Base-by-base conservation (phyloP, 257 asterid genomes). In the Plectranthus barbatus region DNA sequence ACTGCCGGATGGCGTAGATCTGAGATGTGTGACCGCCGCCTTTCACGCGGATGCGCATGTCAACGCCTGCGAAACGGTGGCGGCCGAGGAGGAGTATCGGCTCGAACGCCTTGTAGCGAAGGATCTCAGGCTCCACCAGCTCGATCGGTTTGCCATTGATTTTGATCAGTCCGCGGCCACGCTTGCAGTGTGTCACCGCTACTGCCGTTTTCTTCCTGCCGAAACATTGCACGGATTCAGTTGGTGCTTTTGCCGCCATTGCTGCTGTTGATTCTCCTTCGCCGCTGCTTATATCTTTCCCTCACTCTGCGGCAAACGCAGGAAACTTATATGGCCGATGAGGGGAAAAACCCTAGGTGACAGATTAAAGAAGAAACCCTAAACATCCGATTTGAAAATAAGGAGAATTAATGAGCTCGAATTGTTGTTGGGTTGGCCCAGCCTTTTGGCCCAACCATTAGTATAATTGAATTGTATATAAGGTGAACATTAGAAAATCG, bases 1-100 rank as follows among this genome's bases (percentile, higher is more conserved):
- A 82, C 74, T 87, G 93, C 4, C 93, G 93, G 29, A 87, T 84
- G 0, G 93, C 93, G 71, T 87, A 87, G 73, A 87, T 87, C 85
- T 82, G 95, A 5, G 95, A 84, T 8, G 92, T 82, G n/a, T n/a
- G n/a, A n/a, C n/a, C n/a, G n/a, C n/a, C n/a, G n/a, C n/a, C n/a
- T n/a, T n/a, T n/a, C n/a, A 76, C 93, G 41, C 95, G 88, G 77
- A 87, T 80, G 53, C 93, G 85, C 93, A 87, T 87, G 76, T 87
- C 93, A 0, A 87, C 93, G 7, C 85, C 88, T 53, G 83, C 83
- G 61, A 87, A 87, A 84, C 2, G 86, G n/a, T n/a, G n/a, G n/a
- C n/a, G n/a, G n/a, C n/a, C n/a, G n/a, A n/a, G n/a, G n/a, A n/a
- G n/a, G n/a, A n/a, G n/a, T n/a, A n/a, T n/a, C n/a, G n/a, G n/a